These are phyloP conservation scores for Neobulgaria alba DNA, from an alignment of 2,329 filamentous ascomycete species.

Conservation along the genomic window DNA sequence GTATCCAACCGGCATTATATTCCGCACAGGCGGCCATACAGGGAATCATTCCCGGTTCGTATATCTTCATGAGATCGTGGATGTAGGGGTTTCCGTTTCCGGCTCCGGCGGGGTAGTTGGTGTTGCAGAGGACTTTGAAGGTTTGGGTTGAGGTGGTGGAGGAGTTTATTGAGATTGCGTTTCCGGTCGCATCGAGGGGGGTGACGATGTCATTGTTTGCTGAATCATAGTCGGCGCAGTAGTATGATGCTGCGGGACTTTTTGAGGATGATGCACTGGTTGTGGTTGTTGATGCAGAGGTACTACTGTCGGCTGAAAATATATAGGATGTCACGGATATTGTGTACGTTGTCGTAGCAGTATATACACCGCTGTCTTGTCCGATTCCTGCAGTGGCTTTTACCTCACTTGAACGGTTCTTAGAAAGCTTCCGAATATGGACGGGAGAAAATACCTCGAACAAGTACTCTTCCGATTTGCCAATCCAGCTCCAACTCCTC, in stretches of 20 bases:
- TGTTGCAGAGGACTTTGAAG: conserved; percentile 5
- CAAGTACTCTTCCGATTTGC: neutral
- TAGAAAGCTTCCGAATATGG: neutral
- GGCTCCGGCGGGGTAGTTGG: conserved; percentile 3
- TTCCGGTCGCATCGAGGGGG: neutral
- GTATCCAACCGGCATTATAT: conserved; percentile 3
- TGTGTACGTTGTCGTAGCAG: neutral
- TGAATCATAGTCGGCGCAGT: neutral
- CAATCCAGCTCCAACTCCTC: neutral
- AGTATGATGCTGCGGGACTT: neutral
- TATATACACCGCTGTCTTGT: no score
- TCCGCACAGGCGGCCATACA: conserved; percentile 5
- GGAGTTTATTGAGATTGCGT: neutral
- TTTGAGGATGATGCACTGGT: neutral
- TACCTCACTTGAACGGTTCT: no score
- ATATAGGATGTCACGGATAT: neutral
- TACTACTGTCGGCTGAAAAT: neutral
- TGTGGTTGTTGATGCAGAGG: neutral
- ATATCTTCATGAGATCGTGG: conserved; percentile 7
- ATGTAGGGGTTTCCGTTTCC: conserved; percentile 3
- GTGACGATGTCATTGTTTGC: neutral
- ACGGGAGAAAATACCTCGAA: neutral
- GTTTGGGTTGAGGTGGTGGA: neutral
- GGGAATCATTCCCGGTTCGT: neutral
- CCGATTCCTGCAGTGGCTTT: no score